A percentile compares a stretch with the other conserved stretches of the same genome.
Conservation (phyloP, 345 rosid species). For the Dimocarpus longan region DNA sequence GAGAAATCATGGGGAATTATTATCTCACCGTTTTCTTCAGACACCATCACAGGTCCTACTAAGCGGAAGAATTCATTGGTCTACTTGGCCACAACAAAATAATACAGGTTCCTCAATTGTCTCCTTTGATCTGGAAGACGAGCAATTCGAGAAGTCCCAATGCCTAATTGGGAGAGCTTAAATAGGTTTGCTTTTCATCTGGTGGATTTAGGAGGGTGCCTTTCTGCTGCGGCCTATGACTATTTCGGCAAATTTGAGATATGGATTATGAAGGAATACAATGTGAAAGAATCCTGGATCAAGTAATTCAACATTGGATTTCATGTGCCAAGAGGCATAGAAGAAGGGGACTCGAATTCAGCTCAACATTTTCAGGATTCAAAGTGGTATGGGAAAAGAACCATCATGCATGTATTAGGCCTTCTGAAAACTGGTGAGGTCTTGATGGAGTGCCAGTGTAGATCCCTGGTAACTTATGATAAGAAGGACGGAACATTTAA, state of each 20-base stretch:
- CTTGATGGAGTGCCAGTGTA: not conserved
- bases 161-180: conserved; percentile 10
- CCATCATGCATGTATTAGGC: not conserved
- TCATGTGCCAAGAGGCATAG: conserved; percentile 23
- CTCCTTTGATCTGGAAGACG: conserved; percentile 31
- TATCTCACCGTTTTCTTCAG: not conserved
- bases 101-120: not conserved
- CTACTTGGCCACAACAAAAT: not conserved
- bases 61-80: conserved; percentile 40
- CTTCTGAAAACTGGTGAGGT: conserved; percentile 9
- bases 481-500: not conserved
- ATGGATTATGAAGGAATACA: conserved; percentile 36
- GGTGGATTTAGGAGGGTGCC: conserved; percentile 25
- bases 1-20: conserved; percentile 29
- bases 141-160: conserved; percentile 21
- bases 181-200: not conserved
- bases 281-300: conserved; percentile 32
- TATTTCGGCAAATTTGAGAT: conserved; percentile 4
- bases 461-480: conserved; percentile 9
- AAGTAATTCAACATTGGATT: conserved; percentile 22
- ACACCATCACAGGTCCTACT: conserved; percentile 22
- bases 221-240: conserved; percentile 18
- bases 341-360: not conserved
- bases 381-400: not conserved
- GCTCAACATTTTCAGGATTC: not conserved